Percentiles rank a stretch among this genome's conserved stretches.
Conservation (phyloP, 2,329 filamentous ascomycete species). For the Arthrobotrys iridis region DNA sequence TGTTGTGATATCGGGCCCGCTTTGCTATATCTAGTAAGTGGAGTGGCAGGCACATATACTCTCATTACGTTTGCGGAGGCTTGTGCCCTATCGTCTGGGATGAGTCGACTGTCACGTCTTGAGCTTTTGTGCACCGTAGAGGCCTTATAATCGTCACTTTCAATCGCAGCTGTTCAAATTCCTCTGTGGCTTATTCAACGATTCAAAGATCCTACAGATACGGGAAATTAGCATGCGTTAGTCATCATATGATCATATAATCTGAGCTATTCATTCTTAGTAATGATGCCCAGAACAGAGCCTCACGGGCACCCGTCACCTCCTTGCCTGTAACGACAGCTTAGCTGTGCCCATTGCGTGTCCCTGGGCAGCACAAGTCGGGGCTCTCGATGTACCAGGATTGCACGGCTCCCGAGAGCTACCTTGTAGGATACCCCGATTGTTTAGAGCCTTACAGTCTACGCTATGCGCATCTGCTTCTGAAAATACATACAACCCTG, state of each 20-base stretch:
- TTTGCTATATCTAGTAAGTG: conserved; percentile 48
- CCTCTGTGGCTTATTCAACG: conserved; percentile 41
- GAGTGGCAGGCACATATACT: not conserved
- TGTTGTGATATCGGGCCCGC: conserved; percentile 49
- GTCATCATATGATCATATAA: conserved; percentile 31
- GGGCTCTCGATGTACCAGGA: conserved; percentile 10
- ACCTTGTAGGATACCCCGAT: conserved; percentile 3
- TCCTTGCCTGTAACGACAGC: not conserved
- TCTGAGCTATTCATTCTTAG: conserved; percentile 6
- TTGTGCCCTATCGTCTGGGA: conserved; percentile 31
- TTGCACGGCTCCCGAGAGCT: conserved; percentile 19
- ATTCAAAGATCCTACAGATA: conserved; percentile 24
- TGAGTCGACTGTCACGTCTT: conserved; percentile 26
- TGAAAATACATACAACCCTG: conserved; percentile 32
- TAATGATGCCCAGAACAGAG: conserved; percentile 26
- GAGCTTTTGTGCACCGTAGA: not conserved
- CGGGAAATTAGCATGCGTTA: not conserved
- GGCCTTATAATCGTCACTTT: not conserved
- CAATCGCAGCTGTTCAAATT: not conserved
- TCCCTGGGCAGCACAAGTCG: conserved; percentile 30
- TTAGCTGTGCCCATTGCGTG: not conserved
- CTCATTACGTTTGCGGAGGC: conserved; percentile 38
- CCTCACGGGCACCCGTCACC: conserved; percentile 33
- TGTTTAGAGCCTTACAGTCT: conserved; percentile 24
- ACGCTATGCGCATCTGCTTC: not conserved